Conservation (phyloP, 306 rosid species). For the Rosa chinensis region DNA sequence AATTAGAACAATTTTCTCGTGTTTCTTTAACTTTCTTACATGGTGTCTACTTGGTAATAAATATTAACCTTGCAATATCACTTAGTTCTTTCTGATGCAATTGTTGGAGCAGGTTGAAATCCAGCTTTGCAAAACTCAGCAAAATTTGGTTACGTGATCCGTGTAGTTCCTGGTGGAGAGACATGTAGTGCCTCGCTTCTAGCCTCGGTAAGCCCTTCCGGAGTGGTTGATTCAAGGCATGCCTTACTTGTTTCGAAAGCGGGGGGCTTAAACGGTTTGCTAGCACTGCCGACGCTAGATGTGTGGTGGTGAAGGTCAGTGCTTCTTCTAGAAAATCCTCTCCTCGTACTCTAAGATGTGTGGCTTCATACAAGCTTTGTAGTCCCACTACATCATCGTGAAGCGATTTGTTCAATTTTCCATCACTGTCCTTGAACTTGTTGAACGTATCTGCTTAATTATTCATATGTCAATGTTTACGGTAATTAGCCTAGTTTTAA, state of each 20-base stretch:
- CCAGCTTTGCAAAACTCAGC: slow-evolving; percentile 25
- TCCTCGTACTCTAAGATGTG: not conserved
- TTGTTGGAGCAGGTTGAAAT: slow-evolving; percentile 32
- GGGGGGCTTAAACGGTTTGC: slow-evolving; percentile 3
- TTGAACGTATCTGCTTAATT: not conserved
- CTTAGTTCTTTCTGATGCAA: slow-evolving; percentile 22
- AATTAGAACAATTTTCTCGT: not conserved
- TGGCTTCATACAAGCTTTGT: slow-evolving; percentile 16
- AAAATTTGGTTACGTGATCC: slow-evolving; percentile 8
- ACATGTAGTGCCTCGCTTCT: slow-evolving; percentile 11
- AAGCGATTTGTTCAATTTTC: not conserved
- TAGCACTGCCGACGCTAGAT: not conserved
- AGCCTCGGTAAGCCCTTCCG: slow-evolving; percentile 19
- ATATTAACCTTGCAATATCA: slow-evolving; percentile 10
- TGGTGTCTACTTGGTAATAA: not conserved
- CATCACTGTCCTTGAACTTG: not conserved
- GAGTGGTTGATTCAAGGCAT: slow-evolving; percentile 25
- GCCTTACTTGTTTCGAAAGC: slow-evolving; percentile 31
- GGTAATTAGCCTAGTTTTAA: not conserved
- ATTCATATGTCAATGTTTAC: not conserved
- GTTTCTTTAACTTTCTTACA: not conserved
- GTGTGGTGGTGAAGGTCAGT: not conserved
- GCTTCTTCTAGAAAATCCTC: slow-evolving; percentile 23
- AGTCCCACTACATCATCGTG: not conserved
- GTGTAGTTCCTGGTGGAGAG: slow-evolving; percentile 19